Base-by-base conservation (phyloP, 805 yeast species). In the Ogataea pini region DNA sequence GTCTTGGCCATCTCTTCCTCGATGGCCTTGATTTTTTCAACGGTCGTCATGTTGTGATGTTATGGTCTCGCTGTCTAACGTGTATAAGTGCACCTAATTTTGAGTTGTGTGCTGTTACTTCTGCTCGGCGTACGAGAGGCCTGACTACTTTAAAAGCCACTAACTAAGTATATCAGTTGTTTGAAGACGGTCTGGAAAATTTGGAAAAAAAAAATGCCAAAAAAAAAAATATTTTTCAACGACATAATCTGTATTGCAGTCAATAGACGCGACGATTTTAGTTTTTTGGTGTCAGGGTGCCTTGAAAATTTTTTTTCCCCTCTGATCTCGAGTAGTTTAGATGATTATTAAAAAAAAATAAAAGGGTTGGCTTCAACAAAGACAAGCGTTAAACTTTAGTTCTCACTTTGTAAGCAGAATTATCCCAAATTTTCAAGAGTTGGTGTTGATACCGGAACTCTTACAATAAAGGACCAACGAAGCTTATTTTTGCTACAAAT, bases 1-100 rank as follows among this genome's bases (percentile, higher is more conserved):
- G 99, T 94, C 62, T 79, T 79, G 73, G 97, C 91, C 99, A 92
- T 92, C 77, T 92, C 99, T 72, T 86, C 94, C 71, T 92, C 97
- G 75, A 91, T 87, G 72, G 85, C 84, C 73, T 86, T 84, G 64
- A 86, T 86, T 67, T 86, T 78, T 56, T 83, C 88, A 45, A 82
- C 86, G 5, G 85, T 82, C 9, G 87, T 83, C 86, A 82, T 82
- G 42, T 49, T 70, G 32, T 50, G 51, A 18, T 14, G 5, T 14
- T 7, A n/a, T 4, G 7, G 18, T 5, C 24, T 28, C 24, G 4
- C 28, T 10, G 32, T 28, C 14, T n/a, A n/a, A n/a, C n/a, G n/a
- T n/a, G n/a, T n/a, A n/a, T n/a, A n/a, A n/a, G n/a, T n/a, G n/a
- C n/a, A 10, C 32, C 32, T 28, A 22, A 22, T 8, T 22, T 5